Evolutionary conservation across 495 filamentous ascomycete genomes (phyloP).

Genomic region (Hyphodiscus hymeniophilus): DNA sequence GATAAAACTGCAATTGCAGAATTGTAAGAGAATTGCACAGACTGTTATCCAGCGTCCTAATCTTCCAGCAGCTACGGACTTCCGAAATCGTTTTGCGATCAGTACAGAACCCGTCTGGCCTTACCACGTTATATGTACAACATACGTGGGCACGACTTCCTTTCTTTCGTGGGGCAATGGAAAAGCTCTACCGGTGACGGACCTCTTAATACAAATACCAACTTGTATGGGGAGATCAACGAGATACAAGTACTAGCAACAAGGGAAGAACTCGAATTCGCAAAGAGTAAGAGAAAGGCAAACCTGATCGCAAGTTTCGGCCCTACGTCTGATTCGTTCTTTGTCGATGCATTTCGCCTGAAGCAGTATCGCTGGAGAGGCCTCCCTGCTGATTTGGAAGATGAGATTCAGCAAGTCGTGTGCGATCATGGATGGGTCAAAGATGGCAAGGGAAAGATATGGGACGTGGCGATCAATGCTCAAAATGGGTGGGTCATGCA

Average conservation of each 20-base stretch:
- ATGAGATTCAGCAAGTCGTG: not conserved
- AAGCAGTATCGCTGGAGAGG: not conserved
- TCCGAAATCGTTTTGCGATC: not conserved
- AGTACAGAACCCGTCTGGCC: not conserved
- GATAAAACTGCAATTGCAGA: not conserved
- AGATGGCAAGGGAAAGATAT: not conserved
- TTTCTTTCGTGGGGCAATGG: constrained; percentile 10
- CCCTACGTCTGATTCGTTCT: not conserved
- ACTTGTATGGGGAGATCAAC: not conserved
- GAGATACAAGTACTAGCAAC: not conserved
- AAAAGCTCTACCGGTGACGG: not conserved
- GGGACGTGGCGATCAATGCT: not conserved
- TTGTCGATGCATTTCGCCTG: not conserved
- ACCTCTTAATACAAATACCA: not conserved
- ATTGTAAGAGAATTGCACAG: not conserved
- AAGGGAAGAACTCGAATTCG: no score
- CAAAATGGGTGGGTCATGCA: not conserved
- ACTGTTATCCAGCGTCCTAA: not conserved
- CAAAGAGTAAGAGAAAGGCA: not conserved
- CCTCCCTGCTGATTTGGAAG: not conserved
- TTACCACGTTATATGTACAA: constrained; percentile 1
- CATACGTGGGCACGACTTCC: constrained; percentile 12
- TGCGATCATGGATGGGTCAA: not conserved
- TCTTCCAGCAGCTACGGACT: constrained; percentile 1
- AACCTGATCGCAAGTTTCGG: not conserved